Evolutionary conservation across 2,329 filamentous ascomycete genomes (phyloP).

Genomic region (Talaromyces sp.): DNA sequence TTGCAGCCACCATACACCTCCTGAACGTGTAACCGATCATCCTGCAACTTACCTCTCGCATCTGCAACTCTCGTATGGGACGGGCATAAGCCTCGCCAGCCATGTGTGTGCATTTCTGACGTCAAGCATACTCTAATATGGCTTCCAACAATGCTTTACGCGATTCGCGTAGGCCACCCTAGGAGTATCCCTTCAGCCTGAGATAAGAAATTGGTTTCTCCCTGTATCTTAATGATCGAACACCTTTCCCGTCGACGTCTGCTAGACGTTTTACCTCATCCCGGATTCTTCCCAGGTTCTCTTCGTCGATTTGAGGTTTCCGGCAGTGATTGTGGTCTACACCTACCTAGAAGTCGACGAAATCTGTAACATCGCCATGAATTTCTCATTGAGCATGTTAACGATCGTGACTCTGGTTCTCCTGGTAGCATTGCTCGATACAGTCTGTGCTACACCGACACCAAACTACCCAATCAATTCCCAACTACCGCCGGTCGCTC

Average conservation of each 20-base stretch:
- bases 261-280: conserved; percentile 2
- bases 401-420: conserved; percentile 29
- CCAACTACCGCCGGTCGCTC: conserved; percentile 76
- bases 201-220: conserved; percentile 14
- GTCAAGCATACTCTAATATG: conserved; percentile 40
- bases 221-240: conserved; percentile 1
- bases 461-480: conserved; percentile 73
- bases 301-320: conserved; percentile 12
- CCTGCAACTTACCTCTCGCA: conserved; percentile 14
- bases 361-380: neutral
- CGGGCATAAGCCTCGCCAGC: conserved; percentile 23
- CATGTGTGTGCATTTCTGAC: conserved; percentile 36
- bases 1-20: conserved; percentile 32
- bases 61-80: conserved; percentile 16
- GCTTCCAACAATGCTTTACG: conserved; percentile 33
- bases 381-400: conserved; percentile 19
- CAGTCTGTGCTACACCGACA: conserved; percentile 34
- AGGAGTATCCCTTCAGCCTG: conserved; percentile 27
- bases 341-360: conserved; percentile 2
- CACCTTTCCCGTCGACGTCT: neutral
- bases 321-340: conserved; percentile 4
- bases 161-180: conserved; percentile 28
- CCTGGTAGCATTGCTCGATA: conserved; percentile 26
- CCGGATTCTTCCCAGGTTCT: conserved; percentile 1
- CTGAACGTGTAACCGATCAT: conserved; percentile 30